Conservation (phyloP, 331 rosid genomes). For the Pyracantha coccinea region DNA sequence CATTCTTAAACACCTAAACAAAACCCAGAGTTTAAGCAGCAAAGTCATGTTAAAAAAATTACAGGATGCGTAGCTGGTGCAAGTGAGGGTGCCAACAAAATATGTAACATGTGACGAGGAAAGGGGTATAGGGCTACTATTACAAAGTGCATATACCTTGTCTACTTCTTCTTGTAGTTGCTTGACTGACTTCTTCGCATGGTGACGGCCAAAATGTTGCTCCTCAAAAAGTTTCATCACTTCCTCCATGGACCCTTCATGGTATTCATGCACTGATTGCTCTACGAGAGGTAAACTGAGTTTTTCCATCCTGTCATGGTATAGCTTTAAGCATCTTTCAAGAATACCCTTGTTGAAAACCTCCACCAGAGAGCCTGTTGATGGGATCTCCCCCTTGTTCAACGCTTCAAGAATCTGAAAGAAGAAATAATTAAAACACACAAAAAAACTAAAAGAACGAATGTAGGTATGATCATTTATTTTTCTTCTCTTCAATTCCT, state of each 20-base stretch:
- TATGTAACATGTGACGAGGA: not conserved
- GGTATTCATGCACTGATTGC: conserved; percentile 48
- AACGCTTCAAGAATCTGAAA: conserved; percentile 88
- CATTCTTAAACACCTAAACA: conserved; percentile 49
- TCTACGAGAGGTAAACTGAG: conserved; percentile 57
- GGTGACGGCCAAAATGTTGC: conserved; percentile 86
- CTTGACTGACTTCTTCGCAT: conserved; percentile 71
- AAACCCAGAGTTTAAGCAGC: conserved; percentile 10
- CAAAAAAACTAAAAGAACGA: conserved; percentile 1
- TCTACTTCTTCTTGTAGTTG: conserved; percentile 77
- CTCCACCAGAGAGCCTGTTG: conserved; percentile 95
- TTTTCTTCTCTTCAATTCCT: not conserved
- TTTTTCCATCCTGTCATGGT: conserved; percentile 45
- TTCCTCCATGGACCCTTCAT: conserved; percentile 41
- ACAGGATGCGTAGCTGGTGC: not conserved
- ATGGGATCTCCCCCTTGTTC: conserved; percentile 98
- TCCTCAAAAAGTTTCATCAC: conserved; percentile 61
- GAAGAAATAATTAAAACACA: conserved; percentile 13
- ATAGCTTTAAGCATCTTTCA: conserved; percentile 76
- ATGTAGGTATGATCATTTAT: not conserved
- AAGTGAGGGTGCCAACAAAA: not conserved
- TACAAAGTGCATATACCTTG: conserved; percentile 37
- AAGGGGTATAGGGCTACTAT: not conserved
- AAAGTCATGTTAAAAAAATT: not conserved
- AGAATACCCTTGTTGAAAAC: conserved; percentile 89